These are phyloP conservation scores for Alternaria longipes DNA, from an alignment of 2,329 filamentous ascomycete species.

Conservation along the genomic window DNA sequence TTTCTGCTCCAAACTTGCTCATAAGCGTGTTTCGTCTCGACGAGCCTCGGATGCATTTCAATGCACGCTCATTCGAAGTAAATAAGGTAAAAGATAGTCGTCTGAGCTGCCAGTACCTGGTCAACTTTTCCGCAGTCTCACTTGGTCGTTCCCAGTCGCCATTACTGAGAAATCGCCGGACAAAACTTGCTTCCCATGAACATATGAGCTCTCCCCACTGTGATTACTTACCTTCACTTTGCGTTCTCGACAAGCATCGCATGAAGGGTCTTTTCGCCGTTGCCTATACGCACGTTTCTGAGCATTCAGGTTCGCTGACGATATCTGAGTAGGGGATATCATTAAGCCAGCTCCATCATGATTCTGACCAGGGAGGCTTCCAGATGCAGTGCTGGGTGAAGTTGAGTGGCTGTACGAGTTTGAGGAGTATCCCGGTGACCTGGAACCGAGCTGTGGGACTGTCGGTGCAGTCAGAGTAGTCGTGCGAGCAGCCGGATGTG, in stretches of 20 bases:
- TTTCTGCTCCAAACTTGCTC: conserved; percentile 1
- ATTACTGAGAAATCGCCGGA: neutral
- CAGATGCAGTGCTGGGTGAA: conserved; percentile 49
- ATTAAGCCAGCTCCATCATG: conserved; percentile 50
- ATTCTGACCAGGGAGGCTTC: conserved; percentile 42
- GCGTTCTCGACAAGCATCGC: conserved; percentile 91
- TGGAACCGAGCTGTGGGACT: conserved; percentile 37
- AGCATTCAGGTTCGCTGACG: conserved; percentile 67
- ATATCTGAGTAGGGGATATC: conserved; percentile 54
- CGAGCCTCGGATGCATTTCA: neutral
- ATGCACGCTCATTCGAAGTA: neutral
- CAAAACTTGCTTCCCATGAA: neutral
- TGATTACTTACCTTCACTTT: conserved; percentile 67
- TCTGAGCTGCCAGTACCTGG: neutral
- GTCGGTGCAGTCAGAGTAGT: conserved; percentile 42
- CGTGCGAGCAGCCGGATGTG: conserved; percentile 35
- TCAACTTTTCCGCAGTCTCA: neutral
- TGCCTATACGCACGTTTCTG: conserved; percentile 96
- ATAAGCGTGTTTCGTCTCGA: conserved; percentile 5
- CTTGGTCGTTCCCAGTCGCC: neutral
- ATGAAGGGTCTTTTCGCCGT: conserved; percentile 93
- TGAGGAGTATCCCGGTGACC: conserved; percentile 45
- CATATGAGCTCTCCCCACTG: neutral
- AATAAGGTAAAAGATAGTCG: neutral
- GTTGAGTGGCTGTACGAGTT: conserved; percentile 47